Evolutionary conservation across 495 filamentous ascomycete species (phyloP).

Genomic region (Pseudomonodictys pantanalensis): DNA sequence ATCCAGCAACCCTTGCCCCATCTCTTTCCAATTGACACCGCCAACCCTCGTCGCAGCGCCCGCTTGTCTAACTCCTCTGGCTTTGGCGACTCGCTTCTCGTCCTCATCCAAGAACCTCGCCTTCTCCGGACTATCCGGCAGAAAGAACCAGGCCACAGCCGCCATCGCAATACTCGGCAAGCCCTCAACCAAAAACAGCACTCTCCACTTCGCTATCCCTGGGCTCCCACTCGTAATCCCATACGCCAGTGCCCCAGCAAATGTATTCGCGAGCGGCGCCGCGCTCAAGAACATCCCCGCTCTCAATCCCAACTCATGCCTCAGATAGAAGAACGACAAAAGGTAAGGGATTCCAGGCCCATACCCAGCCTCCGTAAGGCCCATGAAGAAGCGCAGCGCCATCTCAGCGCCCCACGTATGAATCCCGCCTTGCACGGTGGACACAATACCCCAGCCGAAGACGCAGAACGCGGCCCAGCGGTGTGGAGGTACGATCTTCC

Average conservation of each 20-base stretch:
- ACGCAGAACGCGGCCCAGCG: slow-evolving; percentile 43
- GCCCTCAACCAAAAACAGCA: slow-evolving; percentile 83
- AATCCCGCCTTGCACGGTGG: slow-evolving; percentile 63
- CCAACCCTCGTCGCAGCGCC: slow-evolving; percentile 54
- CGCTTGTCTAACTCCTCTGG: slow-evolving; percentile 60
- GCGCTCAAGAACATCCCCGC: slow-evolving; percentile 74
- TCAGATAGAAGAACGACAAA: slow-evolving; percentile 79
- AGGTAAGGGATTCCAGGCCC: slow-evolving; percentile 62
- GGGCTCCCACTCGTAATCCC: slow-evolving; percentile 72
- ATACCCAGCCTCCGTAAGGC: slow-evolving; percentile 39
- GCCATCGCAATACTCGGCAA: slow-evolving; percentile 68
- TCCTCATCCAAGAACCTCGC: slow-evolving; percentile 68
- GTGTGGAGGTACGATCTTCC: slow-evolving; percentile 51
- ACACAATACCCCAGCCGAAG: slow-evolving; percentile 54
- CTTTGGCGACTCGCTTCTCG: slow-evolving; percentile 66
- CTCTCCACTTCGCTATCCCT: slow-evolving; percentile 68
- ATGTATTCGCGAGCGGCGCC: slow-evolving; percentile 77
- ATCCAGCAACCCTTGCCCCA: slow-evolving; percentile 56
- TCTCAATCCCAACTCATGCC: slow-evolving; percentile 73
- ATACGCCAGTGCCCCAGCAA: slow-evolving; percentile 79
- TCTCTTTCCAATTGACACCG: slow-evolving; percentile 57
- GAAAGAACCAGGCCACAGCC: slow-evolving; percentile 59
- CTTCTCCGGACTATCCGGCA: slow-evolving; percentile 69
- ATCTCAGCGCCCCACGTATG: slow-evolving; percentile 25
- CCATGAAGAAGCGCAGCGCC: slow-evolving; percentile 31